These are phyloP conservation scores for Leccinum longicurvipes DNA, from an alignment of 768 basidiomycete species.

Conservation along the genomic window DNA sequence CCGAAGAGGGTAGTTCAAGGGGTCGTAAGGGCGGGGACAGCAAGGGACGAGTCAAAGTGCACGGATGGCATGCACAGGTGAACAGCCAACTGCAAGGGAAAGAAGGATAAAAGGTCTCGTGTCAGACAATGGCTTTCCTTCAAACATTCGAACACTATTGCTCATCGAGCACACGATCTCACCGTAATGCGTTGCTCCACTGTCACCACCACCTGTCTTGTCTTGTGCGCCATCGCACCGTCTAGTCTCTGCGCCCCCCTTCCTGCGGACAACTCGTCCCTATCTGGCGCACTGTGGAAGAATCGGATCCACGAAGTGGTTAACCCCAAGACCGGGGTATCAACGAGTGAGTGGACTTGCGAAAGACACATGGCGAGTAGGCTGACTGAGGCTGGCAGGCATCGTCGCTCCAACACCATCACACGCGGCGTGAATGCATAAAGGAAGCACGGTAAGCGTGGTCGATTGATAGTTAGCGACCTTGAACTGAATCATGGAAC, in stretches of 20 bases:
- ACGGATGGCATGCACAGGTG: conserved; percentile 9
- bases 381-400: conserved; percentile 3
- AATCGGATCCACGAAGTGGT: conserved; percentile 20
- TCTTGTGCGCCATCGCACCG: conserved; percentile 15
- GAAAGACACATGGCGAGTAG: neutral
- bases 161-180: conserved; percentile 2
- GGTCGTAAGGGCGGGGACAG: neutral
- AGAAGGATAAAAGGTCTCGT: conserved; percentile 13
- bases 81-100: conserved; percentile 1
- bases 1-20: conserved; percentile 4
- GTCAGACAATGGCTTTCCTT: neutral
- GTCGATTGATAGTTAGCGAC: neutral
- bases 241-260: conserved; percentile 14
- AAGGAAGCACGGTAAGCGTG: neutral
- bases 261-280: neutral
- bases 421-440: neutral
- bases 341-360: conserved; percentile 5
- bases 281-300: conserved; percentile 16
- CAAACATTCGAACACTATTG: neutral
- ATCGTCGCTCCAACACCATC: neutral
- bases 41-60: neutral
- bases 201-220: conserved; percentile 4
- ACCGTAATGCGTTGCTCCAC: conserved; percentile 16
- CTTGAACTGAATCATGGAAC: neutral
- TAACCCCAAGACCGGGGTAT: conserved; percentile 5